A percentile compares a stretch with the other conserved stretches of the same genome.
phyloP scores from a whole-genome alignment of 371 early-diverging fungal genomes.

The Lichtheimia ramosa region DNA sequence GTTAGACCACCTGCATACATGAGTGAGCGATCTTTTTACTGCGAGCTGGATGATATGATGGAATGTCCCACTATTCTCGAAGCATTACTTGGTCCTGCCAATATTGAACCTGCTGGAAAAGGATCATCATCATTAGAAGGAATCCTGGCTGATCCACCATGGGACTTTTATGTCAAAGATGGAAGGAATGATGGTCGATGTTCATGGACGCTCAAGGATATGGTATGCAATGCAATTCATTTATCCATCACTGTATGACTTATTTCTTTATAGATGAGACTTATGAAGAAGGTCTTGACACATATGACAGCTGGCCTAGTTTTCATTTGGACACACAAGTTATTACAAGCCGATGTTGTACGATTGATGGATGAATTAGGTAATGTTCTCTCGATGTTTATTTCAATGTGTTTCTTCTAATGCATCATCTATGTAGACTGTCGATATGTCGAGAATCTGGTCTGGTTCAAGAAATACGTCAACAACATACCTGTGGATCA shows the following conservation, averaged over 20 bases:
- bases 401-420: not conserved
- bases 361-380: conserved; percentile 57
- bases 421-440: conserved; percentile 33
- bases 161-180: conserved; percentile 60
- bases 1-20: not conserved
- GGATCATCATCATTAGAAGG: conserved; percentile 41
- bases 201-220: conserved; percentile 31
- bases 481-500: conserved; percentile 53
- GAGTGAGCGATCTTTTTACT: conserved; percentile 12
- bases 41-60: conserved; percentile 34
- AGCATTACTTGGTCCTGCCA: conserved; percentile 4
- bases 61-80: conserved; percentile 25
- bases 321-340: conserved; percentile 66
- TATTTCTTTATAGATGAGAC: conserved; percentile 20
- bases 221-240: conserved; percentile 28
- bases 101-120: not conserved
- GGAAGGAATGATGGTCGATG: conserved; percentile 55
- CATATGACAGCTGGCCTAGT: conserved; percentile 59
- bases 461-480: conserved; percentile 64
- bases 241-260: conserved; percentile 13
- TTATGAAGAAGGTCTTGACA: conserved; percentile 48
- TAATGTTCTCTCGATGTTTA: conserved; percentile 16
- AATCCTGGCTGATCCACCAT: conserved; percentile 65
- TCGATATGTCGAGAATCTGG: conserved; percentile 67
- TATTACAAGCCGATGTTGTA: conserved; percentile 59